Evolutionary conservation across 768 basidiomycete genomes (phyloP).

Genomic region (Auricularia auricula-judae): DNA sequence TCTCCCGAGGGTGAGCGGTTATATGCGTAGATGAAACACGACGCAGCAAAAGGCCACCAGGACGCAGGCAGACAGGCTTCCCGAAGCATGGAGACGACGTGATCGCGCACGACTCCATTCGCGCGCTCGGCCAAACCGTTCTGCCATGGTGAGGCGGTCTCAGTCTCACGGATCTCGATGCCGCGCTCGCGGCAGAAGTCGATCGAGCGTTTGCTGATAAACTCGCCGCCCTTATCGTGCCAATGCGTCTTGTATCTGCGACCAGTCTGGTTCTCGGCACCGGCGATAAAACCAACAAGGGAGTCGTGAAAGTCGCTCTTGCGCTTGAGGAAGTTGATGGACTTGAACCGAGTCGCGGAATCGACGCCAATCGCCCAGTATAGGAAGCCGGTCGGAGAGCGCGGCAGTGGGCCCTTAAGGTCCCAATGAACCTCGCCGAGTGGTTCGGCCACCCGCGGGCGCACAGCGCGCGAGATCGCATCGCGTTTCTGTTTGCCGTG

Average conservation of each 20-base stretch:
- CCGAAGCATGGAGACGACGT: background rate
- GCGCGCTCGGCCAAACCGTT: background rate
- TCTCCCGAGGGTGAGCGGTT: conserved; percentile 8
- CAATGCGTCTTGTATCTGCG: background rate
- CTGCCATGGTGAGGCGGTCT: background rate
- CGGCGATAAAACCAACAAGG: no score
- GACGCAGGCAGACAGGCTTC: background rate
- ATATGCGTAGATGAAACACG: conserved; percentile 6
- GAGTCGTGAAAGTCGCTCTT: no score
- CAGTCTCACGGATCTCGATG: background rate
- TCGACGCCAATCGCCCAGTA: no score
- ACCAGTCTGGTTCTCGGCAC: no score
- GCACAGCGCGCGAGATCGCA: conserved; percentile 19
- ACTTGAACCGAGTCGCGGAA: no score
- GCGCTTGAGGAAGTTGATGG: no score
- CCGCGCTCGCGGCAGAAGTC: background rate
- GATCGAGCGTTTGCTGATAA: background rate
- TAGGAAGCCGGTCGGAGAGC: no score
- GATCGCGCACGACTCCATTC: background rate
- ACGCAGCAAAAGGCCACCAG: background rate
- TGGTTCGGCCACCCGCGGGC: background rate
- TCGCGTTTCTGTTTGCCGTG: conserved; percentile 27
- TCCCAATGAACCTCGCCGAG: background rate
- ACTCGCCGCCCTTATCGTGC: background rate
- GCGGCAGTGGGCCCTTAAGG: no score